Evolutionary conservation across 2,329 filamentous ascomycete genomes (phyloP), one percentile per base, ranked within the genome.

Genomic region (Venturia aucupariae): DNA sequence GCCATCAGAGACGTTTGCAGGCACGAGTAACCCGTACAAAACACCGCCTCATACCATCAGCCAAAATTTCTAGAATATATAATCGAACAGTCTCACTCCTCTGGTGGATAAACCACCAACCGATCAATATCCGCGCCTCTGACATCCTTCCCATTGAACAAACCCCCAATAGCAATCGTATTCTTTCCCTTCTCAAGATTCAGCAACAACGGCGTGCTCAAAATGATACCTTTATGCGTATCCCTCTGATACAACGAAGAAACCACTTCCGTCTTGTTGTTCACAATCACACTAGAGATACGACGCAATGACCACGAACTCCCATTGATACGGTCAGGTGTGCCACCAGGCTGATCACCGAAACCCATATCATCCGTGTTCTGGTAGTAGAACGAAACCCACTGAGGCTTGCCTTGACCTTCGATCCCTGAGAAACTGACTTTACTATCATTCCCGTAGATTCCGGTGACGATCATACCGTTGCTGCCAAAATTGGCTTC

Each of bases 351-450:
- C 66, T 78, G 76, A 65, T 78, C 76, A 0, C 83, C 83, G 64
- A 83, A 86, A 2, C 83, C 83, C 81, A 85, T 84, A 65, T 85
- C 83, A 61, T 85, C 83, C 2, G 76, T 84, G 71, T 85, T 84
- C 66, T 84, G 81, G 67, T 84, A 83, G 70, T 84, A 81, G 70
- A 84, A 84, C 0, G 81, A 82, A 1, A 84, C 77, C 81, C 81
- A 84, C 69, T 84, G 82, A 1, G 79, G 77, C 65, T 79, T 78
- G 2, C 81, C 81, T 0, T 74, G 72, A 10, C 82, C 82, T 68
- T 80, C 72, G 48, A 84, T 76, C 5, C 74, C 73, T 4, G 75
- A 71, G 68, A 84, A 83, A 0, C 78, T 82, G 13, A 82, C 77
- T 0, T 78, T 84, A 71, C 80, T 83, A 65, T 81, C 79, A 65